These are phyloP conservation scores for Pleodorina starrii DNA, from an alignment of 139 green algal species.

Conservation along the genomic window DNA sequence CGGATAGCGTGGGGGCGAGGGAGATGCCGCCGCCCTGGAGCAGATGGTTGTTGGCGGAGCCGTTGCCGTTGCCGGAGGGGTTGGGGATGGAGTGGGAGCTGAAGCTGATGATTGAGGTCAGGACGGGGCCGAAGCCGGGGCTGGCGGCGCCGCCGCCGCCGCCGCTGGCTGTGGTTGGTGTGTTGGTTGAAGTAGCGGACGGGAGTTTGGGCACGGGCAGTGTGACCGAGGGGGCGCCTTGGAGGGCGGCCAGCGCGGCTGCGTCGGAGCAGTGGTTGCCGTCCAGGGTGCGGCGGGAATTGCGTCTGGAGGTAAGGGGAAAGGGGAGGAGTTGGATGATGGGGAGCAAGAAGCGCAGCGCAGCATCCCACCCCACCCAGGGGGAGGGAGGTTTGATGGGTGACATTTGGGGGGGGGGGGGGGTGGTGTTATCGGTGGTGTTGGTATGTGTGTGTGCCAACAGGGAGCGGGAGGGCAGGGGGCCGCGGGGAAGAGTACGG, in stretches of 20 bases:
- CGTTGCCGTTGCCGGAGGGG: neutral
- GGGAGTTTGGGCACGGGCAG: conserved; percentile 9
- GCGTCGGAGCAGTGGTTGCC: neutral
- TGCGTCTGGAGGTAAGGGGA: neutral
- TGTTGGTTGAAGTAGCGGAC: neutral
- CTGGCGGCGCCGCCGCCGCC: neutral
- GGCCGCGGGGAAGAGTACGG: no score
- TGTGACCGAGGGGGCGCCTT: neutral
- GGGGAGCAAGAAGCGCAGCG: no score
- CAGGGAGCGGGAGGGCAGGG: no score
- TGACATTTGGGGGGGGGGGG: no score
- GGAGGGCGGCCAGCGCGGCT: no score
- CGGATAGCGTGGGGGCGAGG: no score
- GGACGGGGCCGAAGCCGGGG: neutral
- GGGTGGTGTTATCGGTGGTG: no score
- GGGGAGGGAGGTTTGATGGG: no score
- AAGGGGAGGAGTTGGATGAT: neutral
- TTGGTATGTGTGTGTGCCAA: no score
- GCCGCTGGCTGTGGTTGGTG: no score
- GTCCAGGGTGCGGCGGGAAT: conserved; percentile 5
- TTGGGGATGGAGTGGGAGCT: neutral
- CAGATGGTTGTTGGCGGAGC: neutral
- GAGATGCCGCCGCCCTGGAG: no score
- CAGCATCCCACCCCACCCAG: no score
- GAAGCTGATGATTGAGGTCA: neutral